Evolutionary conservation across 306 rosid species (phyloP).

Genomic region (Mimosa bimucronata): DNA sequence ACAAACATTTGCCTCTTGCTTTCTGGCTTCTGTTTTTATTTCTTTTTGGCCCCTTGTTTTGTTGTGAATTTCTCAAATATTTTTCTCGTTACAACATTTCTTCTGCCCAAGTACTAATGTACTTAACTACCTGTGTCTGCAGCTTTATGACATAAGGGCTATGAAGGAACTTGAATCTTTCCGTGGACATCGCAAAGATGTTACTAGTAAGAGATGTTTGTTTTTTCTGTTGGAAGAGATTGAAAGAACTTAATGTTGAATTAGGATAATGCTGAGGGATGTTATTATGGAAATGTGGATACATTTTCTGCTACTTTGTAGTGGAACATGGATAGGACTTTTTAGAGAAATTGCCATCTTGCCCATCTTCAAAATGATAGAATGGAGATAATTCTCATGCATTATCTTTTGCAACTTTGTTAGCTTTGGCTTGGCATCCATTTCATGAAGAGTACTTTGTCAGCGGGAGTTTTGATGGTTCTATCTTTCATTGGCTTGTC

Average conservation of each 20-base stretch:
- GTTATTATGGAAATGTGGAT: constrained; percentile 4
- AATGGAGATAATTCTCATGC: constrained; percentile 34
- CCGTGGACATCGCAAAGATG: constrained; percentile 97
- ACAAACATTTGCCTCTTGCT: background rate
- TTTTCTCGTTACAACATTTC: constrained; percentile 29
- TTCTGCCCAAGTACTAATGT: constrained; percentile 2
- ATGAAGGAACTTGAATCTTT: constrained; percentile 99
- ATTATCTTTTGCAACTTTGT: constrained; percentile 40
- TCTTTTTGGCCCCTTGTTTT: background rate
- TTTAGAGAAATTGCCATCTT: constrained; percentile 7
- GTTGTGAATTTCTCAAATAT: background rate
- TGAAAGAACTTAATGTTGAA: background rate
- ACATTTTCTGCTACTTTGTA: constrained; percentile 12
- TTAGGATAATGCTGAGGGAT: constrained; percentile 8
- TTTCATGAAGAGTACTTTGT: constrained; percentile 98
- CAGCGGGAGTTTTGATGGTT: constrained; percentile 96
- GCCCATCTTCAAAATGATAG: constrained; percentile 38
- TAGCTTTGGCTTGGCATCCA: constrained; percentile 99
- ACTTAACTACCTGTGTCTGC: constrained; percentile 36
- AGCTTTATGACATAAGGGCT: constrained; percentile 97
- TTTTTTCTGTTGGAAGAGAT: constrained; percentile 28
- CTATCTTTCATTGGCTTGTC: constrained; percentile 98
- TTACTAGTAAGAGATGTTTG: constrained; percentile 66
- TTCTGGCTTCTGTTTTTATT: background rate
- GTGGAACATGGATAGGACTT: constrained; percentile 23